Base-by-base conservation (phyloP, 2,329 filamentous ascomycete species). In the Plenodomus tracheiphilus region DNA sequence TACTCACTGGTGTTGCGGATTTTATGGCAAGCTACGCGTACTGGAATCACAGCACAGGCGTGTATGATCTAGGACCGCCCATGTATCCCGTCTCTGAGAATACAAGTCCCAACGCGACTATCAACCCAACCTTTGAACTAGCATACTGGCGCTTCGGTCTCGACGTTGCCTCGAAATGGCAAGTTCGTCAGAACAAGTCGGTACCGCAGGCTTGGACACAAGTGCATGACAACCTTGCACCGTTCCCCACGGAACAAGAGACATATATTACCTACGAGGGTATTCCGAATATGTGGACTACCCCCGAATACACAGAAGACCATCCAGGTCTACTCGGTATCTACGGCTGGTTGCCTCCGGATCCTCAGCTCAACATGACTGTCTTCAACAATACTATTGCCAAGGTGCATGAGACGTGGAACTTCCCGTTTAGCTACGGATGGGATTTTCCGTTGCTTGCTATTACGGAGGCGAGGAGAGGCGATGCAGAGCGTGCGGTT, bases 121-220 rank as follows among this genome's bases (percentile, higher is more conserved):
- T 79, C 2, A 85, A 85, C 56, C 80, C 83, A 16, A 77, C 81
- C 0, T 85, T 85, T 47, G 83, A 85, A 68, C 69, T 76, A 4
- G 79, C 82, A 6, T 85, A 85, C 65, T 85, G 82, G 82, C 75
- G 79, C 15, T 85, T 85, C 50, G 83, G 83, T 1, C 73, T 85
- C 15, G 75, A 80, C 19, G 64, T 84, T 1, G 83, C 82, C 3
- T 70, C 74, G 2, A 57, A 66, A 9, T 85, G 83, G 82, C 81
- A 80, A 59, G 49, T 67, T 39, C 72, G 81, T 3, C 77, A 79
- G 40, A 68, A 68, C 2, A 68, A 75, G n/a, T 38, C 70, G 0
- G 64, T 77, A 0, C 81, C 82, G 0, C 39, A 58, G 0, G 56
- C 62, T 2, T 85, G 82, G 82, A 64, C 63, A 0, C 64, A 62